Conservation (phyloP, 768 basidiomycete genomes). For the Strobilomyces confusus region DNA sequence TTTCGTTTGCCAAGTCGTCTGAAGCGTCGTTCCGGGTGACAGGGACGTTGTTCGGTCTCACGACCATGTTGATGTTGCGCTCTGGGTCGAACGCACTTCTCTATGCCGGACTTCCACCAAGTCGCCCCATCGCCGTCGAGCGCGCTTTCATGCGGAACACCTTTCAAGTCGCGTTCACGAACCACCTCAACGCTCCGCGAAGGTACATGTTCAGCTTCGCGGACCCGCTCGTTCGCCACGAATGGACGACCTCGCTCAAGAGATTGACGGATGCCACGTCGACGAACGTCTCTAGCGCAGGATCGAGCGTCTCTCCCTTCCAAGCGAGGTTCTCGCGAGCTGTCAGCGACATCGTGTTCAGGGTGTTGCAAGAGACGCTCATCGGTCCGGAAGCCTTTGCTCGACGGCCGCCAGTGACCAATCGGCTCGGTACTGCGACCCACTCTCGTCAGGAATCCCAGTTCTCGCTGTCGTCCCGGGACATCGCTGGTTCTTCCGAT, state of each 20-base stretch:
- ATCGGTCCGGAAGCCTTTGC: conserved; percentile 39
- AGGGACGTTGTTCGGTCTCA: conserved; percentile 78
- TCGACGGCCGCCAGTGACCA: conserved; percentile 28
- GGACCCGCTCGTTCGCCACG: conserved; percentile 68
- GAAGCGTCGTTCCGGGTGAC: conserved; percentile 90
- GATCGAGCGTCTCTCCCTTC: conserved; percentile 33
- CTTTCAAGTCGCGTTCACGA: conserved; percentile 85
- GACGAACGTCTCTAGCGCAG: conserved; percentile 19
- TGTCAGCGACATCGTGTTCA: conserved; percentile 72
- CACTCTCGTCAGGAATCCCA: conserved; percentile 20
- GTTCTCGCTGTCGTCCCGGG: conserved; percentile 25
- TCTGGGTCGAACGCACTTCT: conserved; percentile 78
- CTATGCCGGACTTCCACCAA: conserved; percentile 79
- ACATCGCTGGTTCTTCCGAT: conserved; percentile 23
- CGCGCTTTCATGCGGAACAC: conserved; percentile 96
- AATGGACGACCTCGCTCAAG: conserved; percentile 68
- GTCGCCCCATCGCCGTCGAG: conserved; percentile 74
- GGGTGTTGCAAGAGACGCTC: conserved; percentile 80
- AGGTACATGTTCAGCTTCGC: conserved; percentile 95
- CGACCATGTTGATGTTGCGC: conserved; percentile 79
- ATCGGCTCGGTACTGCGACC: conserved; percentile 25
- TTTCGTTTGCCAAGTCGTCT: conserved; percentile 73
- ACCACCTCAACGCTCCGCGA: conserved; percentile 62
- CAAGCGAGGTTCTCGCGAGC: conserved; percentile 55
- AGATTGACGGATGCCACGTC: conserved; percentile 57